Evolutionary conservation across 768 basidiomycete species (phyloP).

Genomic region (Xerocomus potaroensis): DNA sequence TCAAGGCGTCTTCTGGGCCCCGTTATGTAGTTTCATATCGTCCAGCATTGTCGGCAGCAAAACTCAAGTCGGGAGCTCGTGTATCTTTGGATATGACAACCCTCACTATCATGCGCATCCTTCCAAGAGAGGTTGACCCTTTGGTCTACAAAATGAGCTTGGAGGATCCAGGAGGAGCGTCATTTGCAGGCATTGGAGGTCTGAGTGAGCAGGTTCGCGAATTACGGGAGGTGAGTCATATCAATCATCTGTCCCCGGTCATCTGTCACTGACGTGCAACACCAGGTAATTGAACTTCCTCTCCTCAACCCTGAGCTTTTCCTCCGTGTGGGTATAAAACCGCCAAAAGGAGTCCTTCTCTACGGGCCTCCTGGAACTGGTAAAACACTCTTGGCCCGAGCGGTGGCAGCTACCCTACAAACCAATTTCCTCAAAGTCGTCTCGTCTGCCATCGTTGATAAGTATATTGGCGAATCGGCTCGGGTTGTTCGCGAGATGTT

Average conservation of each 20-base stretch:
- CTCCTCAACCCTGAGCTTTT: constrained; percentile 93
- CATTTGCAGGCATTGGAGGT: constrained; percentile 97
- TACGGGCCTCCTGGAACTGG: constrained; percentile 97
- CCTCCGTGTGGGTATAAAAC: constrained; percentile 91
- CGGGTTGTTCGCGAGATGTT: constrained; percentile 98
- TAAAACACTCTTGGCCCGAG: constrained; percentile 91
- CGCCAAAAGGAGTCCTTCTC: constrained; percentile 92
- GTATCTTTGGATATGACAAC: constrained; percentile 99
- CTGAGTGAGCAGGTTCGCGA: constrained; percentile 95
- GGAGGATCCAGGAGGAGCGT: constrained; percentile 93
- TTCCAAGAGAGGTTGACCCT: constrained; percentile 96
- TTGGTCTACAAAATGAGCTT: constrained; percentile 99
- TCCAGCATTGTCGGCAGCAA: constrained; percentile 82
- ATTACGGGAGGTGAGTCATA: constrained; percentile 72
- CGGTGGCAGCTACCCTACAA: constrained; percentile 90
- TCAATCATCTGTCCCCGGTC: neutral
- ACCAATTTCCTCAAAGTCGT: constrained; percentile 99
- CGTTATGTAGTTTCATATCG: constrained; percentile 98
- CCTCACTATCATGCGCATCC: constrained; percentile 95
- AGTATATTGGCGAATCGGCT: constrained; percentile 98
- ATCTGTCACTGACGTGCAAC: neutral
- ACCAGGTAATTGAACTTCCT: constrained; percentile 91
- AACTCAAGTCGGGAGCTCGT: constrained; percentile 91
- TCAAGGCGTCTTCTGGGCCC: constrained; percentile 97
- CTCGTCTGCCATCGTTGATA: constrained; percentile 95